Conservation (phyloP, 176 grass and related monocot species). For the Oryza glaberrima region DNA sequence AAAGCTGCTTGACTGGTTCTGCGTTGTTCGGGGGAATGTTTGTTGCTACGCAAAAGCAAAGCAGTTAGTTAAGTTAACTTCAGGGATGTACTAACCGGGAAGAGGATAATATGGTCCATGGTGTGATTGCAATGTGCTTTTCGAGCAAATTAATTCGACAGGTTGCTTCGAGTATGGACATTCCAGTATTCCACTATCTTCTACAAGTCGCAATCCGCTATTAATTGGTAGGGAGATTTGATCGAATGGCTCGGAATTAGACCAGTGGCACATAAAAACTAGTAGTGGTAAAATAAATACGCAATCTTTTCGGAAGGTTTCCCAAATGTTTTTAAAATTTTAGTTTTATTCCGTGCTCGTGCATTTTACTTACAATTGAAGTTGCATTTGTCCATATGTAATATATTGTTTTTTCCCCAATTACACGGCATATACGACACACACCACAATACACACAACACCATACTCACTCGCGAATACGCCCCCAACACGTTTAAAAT, state of each 20-base stretch:
- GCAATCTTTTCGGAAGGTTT: not conserved
- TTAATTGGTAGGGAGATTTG: not conserved
- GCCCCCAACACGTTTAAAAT: no score
- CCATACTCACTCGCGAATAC: no score
- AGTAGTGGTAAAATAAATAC: not conserved
- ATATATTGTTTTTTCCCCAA: no score
- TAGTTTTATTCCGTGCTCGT: no score
- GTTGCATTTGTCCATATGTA: no score
- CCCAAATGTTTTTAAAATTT: not conserved
- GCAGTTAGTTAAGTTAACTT: not conserved
- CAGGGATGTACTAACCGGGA: not conserved
- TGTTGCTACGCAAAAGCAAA: not conserved
- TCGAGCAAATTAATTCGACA: not conserved
- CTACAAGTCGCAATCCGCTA: not conserved
- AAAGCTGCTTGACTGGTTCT: not conserved
- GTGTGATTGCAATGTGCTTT: not conserved
- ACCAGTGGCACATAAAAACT: not conserved
- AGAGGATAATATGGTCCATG: not conserved
- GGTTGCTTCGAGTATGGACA: not conserved
- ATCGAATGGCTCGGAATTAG: not conserved
- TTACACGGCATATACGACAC: no score
- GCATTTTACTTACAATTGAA: no score
- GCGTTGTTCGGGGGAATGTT: not conserved
- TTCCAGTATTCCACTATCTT: not conserved
- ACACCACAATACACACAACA: no score